Base-by-base conservation (phyloP, 1,284 basidiomycete species). In the Megacollybia platyphylla region DNA sequence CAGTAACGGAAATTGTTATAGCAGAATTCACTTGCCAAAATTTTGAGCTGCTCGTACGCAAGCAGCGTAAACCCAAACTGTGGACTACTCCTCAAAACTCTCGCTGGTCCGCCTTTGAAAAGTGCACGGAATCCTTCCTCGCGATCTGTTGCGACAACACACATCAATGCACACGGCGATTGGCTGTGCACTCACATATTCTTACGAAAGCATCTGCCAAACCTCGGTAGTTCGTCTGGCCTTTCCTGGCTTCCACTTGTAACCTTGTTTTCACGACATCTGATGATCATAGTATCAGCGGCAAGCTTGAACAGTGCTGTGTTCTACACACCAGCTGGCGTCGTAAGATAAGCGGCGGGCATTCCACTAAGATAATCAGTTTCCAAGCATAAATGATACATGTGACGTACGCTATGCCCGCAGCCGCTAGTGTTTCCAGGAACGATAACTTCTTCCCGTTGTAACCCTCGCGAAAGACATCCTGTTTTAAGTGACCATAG, bases 211-310 rank as follows among this genome's bases (percentile, higher is more conserved):
- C 93, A 63, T 99, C 92, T 10, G 68, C 60, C 39, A 97, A 66
- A 39, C 96, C 94, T 61, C 87, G 90, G 70, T 99, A 99, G 47
- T 84, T 70, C 4, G 90, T 88, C 61, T 98, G 81, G 11, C 94
- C 96, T 53, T 87, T 85, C 49, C 85, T 76, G 29, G 91, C 86
- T 62, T 98, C 96, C n/a, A 91, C 84, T 61, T 98, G 96, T 49
- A 98, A 68, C 44, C 94, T 81, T n/a, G 94, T 98, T 75, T 98
- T 98, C 61, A 97, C 89, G 46, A 98, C 96, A 62, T 98, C 94
- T 79, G 62, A 27, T 27, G 44, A 42, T 45, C 40, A 50, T 64
- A 27, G 42, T 46, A 39, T 56, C 35, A 53, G 43, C 37, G 30
- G 43, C 37, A 32, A 57, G 54, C 36, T 52, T 57, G 41, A 55